Evolutionary conservation across 139 green algal genomes (phyloP), one percentile per base, ranked within the genome.

Genomic region (Chlamydomonas urium): DNA sequence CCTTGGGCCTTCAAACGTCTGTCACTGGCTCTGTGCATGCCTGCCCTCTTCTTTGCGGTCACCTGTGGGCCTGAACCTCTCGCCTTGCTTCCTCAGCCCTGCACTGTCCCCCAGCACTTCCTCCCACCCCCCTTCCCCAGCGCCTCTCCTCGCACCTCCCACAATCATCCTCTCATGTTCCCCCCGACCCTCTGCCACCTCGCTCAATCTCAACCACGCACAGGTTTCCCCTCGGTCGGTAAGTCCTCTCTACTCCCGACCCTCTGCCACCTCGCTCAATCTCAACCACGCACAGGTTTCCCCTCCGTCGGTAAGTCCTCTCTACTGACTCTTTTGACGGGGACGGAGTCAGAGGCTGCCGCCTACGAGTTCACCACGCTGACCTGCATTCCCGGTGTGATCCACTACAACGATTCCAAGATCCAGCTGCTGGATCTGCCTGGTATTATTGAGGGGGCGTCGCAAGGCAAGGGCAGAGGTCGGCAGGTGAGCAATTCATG

Each of bases 341-440:
- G 91, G 56, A 97, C 92, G 0, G 75, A 87, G 56, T 90, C 77
- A 1, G 92, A 97, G 79, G 87, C 86, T 21, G 94, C 95, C 1
- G 92, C 92, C 2, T 99, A 99, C 72, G 96, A 98, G 81, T 99
- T 99, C 83, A 99, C 95, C 14, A 99, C 94, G 0, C 86, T 99
- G 0, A 99, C 95, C 1, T 99, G 96, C 87, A 97, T 98, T 65
- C 89, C 89, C 23, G 68, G 96, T 81, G 48, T 99, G 31, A 98
- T 99, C 78, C 94, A 99, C 75, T 98, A 99, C 89, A 99, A 98
- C 59, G 93, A 98, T 56, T 88, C 94, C 56, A 99, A 99, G 79
- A 98, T 99, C 47, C 94, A 99, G 87, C 87, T 99, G 75, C 87
- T 99, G 71, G 96, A 99, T 88, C 74, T 99, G 75, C 96, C 96